Conservation (phyloP, 495 filamentous ascomycete species). For the Podospora pseudocomata region DNA sequence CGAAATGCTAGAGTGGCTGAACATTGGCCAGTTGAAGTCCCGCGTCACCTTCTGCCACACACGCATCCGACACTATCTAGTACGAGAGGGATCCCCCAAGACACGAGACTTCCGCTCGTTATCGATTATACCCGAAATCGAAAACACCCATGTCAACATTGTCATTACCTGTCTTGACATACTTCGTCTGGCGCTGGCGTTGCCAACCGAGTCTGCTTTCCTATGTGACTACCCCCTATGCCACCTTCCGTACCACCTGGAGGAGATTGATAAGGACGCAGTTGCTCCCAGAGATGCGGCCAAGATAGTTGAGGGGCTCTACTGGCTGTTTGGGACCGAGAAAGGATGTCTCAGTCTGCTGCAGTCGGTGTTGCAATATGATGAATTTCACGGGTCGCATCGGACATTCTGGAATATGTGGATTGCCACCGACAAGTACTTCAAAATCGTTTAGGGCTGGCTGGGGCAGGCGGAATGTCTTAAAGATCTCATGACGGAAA, state of each 20-base stretch:
- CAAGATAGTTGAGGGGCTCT: slow-evolving; percentile 12
- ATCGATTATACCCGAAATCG: not conserved
- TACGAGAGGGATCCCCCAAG: not conserved
- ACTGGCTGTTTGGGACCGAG: slow-evolving; percentile 15
- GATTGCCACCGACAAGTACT: slow-evolving; percentile 11
- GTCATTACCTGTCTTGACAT: not conserved
- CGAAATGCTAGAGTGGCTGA: not conserved
- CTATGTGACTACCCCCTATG: not conserved
- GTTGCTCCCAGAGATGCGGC: not conserved
- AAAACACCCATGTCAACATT: not conserved
- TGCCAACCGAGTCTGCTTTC: not conserved
- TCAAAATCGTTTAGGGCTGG: slow-evolving; percentile 13
- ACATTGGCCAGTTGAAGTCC: not conserved
- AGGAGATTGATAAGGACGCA: slow-evolving; percentile 4
- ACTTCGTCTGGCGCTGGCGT: not conserved
- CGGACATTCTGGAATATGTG: slow-evolving; percentile 10
- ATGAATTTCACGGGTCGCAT: slow-evolving; percentile 12
- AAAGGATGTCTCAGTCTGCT: slow-evolving; percentile 5
- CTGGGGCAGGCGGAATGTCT: not conserved
- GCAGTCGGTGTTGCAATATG: slow-evolving; percentile 4
- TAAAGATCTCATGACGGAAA: not conserved
- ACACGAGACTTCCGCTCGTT: not conserved
- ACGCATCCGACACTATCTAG: not conserved
- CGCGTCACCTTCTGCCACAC: not conserved
- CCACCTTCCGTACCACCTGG: not conserved